Evolutionary conservation across 345 rosid species (phyloP), one percentile per base, ranked within the genome.

Genomic region (Citrus reticulata): DNA sequence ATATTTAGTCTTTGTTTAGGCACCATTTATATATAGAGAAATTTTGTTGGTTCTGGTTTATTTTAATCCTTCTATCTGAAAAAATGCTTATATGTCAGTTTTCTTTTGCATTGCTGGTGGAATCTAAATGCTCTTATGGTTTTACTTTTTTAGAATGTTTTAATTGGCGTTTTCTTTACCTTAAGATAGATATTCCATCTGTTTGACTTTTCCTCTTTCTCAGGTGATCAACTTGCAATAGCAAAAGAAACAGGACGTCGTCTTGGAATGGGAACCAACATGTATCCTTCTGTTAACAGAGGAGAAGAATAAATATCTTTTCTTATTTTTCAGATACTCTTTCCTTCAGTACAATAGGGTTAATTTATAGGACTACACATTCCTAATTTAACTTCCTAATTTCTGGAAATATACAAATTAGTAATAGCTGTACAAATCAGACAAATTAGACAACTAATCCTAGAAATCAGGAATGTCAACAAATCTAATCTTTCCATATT

Each of bases 191-290:
- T 29, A 40, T 32, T 55, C 55, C 55, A 16, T 51, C n/a, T 64
- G 17, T 57, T 80, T 73, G 19, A n/a, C 37, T 51, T 32, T 70
- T 14, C 46, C 46, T 35, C 25, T 57, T 22, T 27, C 0, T 37
- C 32, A 90, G 93, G 93, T 75, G 92, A 90, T 84, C 92, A 90
- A 79, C 83, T 90, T 69, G 93, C 92, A n/a, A 90, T 90, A 66
- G 91, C 19, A 30, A 90, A 90, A 77, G 93, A 90, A 86, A 90
- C 90, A 3, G 93, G 92, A 66, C 92, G 92, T 1, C 91, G 93
- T 16, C 82, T 90, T 24, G 93, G 90, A 69, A 90, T 88, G 91
- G 93, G 93, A 74, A 87, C 93, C 60, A 88, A 90, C 81, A 90
- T 90, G 91, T 90, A 87, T 80, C 93, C 91, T 64, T 24, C 24